Evolutionary conservation across 495 filamentous ascomycete genomes (phyloP), one percentile per base, ranked within the genome.

Genomic region (Penicillium paradoxum): DNA sequence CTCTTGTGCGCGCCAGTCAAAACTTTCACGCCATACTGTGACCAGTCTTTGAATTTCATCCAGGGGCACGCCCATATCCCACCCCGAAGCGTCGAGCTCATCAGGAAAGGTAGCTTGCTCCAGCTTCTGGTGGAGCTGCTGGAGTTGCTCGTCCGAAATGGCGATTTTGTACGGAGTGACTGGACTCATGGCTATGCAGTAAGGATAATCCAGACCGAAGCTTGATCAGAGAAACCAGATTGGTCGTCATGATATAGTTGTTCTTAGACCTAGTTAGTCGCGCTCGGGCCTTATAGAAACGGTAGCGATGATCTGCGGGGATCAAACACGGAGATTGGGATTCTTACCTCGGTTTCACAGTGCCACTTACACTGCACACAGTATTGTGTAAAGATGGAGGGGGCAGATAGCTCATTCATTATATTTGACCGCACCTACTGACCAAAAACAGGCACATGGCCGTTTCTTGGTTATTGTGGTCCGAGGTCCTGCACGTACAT

Each of bases 51-150:
- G 76, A 53, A 81, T 68, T 24, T 78, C 75, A 1, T 55, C 54
- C 3, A 79, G 57, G 1, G 79, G 79, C 4, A 72, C 70, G 5
- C 79, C 79, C 55, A 74, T 71, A 25, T 73, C 65, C 79, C 79
- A 79, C 29, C 55, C 65, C 4, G 68, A 67, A 38, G 58, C 54
- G 30, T 75, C 67, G 13, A 79, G 56, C 55, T 79, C 75, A 61
- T 75, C 69, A 0, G 77, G 77, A 45, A 79, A 78, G 13, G 59
- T 62, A 11, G 71, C 59, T 11, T 65, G 46, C 3, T 69, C 58
- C 40, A 80, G 71, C 49, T 77, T 78, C 36, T 66, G 64, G 36
- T 66, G 65, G 10, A 80, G 66, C 22, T 48, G 53, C 6, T 68
- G 50, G 14, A 80, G 56, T 33, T 70, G 53, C n/a, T 56, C 42